Evolutionary conservation across 208 protist genomes (phyloP), one percentile per base, ranked within the genome.

Genomic region (Leishmania major): DNA sequence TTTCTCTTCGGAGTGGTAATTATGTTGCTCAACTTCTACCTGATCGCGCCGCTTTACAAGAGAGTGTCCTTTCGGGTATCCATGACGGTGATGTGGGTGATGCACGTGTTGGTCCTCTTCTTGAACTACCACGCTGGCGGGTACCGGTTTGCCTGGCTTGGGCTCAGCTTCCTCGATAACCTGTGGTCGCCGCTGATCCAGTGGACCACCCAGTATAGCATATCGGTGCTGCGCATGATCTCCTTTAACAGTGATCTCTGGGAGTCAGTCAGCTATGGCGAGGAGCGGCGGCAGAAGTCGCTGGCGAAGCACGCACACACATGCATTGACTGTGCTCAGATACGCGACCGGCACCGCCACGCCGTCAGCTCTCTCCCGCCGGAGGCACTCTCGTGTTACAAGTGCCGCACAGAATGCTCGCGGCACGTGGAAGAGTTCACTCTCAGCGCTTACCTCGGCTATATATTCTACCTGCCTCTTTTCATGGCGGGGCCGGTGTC

Each of bases 401-500:
- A 84, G 84, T 87, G 70, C 69, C 89, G 81, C 53, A 92, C 85
- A 40, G 89, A 92, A 72, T 92, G 77, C 70, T 72, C 86, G 0
- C 88, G 85, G 0, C 49, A 76, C 15, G n/a, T 80, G n/a, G 69
- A 77, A 3, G 87, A 96, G 78, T 98, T 92, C 81, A 90, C 60
- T 6, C 62, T 98, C 3, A 5, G 77, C 5, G 57, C 85, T 45
- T 98, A 93, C 78, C 47, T 98, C 8, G 92, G 82, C 25, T 99
- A 98, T 73, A 69, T 97, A 3, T 91, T 93, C 49, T 99, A 98
- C 85, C 84, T 88, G 2, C 96, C 97, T 19, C 86, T 98, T 8
- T 98, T 92, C 78, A 87, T 98, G 47, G 95, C 93, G 0, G 97
- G 97, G 1, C 97, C 97, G 17, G 90, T 98, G 11, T 84, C 79